Percentiles rank a stretch among this genome's conserved stretches.
phyloP scores from a whole-genome alignment of 2,329 filamentous ascomycete species.

The Macrophomina phaseolina region DNA sequence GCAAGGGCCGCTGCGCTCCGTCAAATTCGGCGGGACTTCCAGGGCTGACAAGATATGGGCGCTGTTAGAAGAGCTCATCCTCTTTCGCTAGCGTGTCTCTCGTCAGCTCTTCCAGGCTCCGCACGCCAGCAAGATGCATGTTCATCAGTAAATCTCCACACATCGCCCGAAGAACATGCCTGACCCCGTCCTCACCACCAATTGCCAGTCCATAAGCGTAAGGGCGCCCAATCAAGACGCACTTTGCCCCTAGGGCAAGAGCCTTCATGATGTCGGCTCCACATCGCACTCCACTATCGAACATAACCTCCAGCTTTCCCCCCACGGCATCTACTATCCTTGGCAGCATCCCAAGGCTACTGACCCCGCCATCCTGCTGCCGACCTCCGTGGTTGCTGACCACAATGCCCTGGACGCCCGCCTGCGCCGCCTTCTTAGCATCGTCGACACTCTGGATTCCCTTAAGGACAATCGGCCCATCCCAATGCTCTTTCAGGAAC shows the following conservation, averaged over 20 bases:
- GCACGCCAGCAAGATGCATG: slow-evolving; percentile 36
- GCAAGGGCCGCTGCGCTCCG: too few species aligned
- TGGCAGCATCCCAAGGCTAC: slow-evolving; percentile 58
- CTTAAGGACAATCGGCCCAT: slow-evolving; percentile 47
- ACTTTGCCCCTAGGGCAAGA: slow-evolving; percentile 57
- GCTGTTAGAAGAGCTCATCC: slow-evolving; percentile 32
- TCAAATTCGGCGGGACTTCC: too few species aligned
- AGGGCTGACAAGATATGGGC: neutral
- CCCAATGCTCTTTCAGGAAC: slow-evolving; percentile 42
- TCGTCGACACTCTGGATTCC: slow-evolving; percentile 47
- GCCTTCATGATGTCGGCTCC: slow-evolving; percentile 66
- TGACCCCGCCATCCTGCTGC: slow-evolving; percentile 61
- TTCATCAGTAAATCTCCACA: slow-evolving; percentile 34
- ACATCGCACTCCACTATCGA: slow-evolving; percentile 65
- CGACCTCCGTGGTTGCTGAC: slow-evolving; percentile 67
- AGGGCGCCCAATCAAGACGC: slow-evolving; percentile 54
- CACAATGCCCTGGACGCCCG: slow-evolving; percentile 49
- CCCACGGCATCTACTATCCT: slow-evolving; percentile 46
- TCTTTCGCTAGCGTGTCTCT: slow-evolving; percentile 34
- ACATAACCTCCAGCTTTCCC: slow-evolving; percentile 62
- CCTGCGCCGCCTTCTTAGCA: slow-evolving; percentile 48
- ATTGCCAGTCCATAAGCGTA: slow-evolving; percentile 40
- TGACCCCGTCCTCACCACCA: slow-evolving; percentile 45
- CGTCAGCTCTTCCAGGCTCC: slow-evolving; percentile 32
- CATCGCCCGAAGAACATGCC: slow-evolving; percentile 40